Conservation (phyloP, 495 filamentous ascomycete species). For the Podospora australis region DNA sequence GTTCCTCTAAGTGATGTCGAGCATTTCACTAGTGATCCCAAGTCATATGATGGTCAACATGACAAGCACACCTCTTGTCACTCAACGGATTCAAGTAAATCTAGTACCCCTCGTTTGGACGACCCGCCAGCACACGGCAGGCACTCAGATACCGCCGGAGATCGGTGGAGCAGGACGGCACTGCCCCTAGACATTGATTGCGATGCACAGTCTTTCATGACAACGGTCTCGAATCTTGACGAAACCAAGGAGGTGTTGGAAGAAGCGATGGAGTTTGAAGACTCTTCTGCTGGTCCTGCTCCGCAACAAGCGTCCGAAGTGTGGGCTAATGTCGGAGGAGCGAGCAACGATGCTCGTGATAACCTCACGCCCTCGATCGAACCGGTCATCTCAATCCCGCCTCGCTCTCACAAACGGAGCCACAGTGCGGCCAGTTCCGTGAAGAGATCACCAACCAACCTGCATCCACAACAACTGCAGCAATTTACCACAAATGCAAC, state of each 20-base stretch:
- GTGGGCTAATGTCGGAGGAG: too few relatives aligned
- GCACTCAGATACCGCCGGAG: constrained; percentile 15
- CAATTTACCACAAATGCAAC: too few relatives aligned
- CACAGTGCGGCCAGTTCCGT: not conserved
- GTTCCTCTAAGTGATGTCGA: constrained; percentile 9
- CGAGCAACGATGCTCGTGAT: not conserved
- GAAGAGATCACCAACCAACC: not conserved
- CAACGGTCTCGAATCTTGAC: constrained; percentile 16
- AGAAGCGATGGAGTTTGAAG: too few relatives aligned
- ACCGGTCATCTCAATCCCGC: constrained; percentile 10
- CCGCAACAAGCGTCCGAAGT: too few relatives aligned
- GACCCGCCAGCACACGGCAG: constrained; percentile 5
- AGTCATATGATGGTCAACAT: constrained; percentile 5
- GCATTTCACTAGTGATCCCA: not conserved
- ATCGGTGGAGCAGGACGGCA: constrained; percentile 32
- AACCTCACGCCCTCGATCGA: not conserved
- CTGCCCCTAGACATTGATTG: constrained; percentile 30
- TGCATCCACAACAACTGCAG: not conserved
- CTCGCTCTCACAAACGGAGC: constrained; percentile 20
- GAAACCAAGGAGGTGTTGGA: not conserved
- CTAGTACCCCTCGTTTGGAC: constrained; percentile 20
- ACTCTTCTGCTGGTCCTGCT: too few relatives aligned
- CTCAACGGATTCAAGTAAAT: constrained; percentile 16
- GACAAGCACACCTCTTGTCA: constrained; percentile 22
- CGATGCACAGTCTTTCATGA: constrained; percentile 25